Base-by-base conservation (phyloP, 306 rosid species). In the Begonia masoniana region DNA sequence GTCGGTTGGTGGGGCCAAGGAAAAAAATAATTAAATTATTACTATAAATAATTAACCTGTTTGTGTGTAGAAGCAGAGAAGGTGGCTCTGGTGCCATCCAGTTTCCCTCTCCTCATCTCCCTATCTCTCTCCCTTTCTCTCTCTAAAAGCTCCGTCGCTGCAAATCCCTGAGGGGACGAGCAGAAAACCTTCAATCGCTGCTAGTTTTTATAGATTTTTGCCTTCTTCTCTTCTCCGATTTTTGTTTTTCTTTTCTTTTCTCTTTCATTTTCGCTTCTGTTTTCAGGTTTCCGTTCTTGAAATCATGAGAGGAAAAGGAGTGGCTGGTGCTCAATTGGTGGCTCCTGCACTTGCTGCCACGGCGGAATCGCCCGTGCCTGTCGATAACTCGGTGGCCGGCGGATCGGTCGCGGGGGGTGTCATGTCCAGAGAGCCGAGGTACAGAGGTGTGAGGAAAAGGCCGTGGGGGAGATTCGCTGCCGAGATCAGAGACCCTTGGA, bases 401-500 rank as follows among this genome's bases (percentile, higher is more conserved):
- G 86, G 82, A 73, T 71, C 78, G 45, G 74, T 50, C 10, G 11
- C 63, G 47, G 52, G 55, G 54, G 47, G 59, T 10, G 10, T 6
- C 4, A 7, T 67, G 15, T 61, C 55, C 23, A 74, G 69, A 56
- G 95, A 87, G 58, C 68, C 70, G 0, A 69, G 82, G 16, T 87
- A 80, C 59, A 58, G 96, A 7, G 96, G 96, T n/a, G 96, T 87
- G 5, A 57, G 96, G 19, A 82, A 71, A 65, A 68, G 96, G 60
- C 96, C 96, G 4, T 87, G 96, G 96, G 96, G 96, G 0, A 69
- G 86, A 51, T 87, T 74, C 60, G 96, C 96, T 0, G 96, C 94
- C 15, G 96, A 87, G 85, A 87, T 87, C 80, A 79, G 96, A 61
- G 96, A 86, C 73, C 96, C 94, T 0, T 65, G 78, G 77, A 87